A percentile compares a stretch with the other conserved stretches of the same genome.
phyloP scores from a whole-genome alignment of 2,329 filamentous ascomycete species.

The Trichoderma sp. region DNA sequence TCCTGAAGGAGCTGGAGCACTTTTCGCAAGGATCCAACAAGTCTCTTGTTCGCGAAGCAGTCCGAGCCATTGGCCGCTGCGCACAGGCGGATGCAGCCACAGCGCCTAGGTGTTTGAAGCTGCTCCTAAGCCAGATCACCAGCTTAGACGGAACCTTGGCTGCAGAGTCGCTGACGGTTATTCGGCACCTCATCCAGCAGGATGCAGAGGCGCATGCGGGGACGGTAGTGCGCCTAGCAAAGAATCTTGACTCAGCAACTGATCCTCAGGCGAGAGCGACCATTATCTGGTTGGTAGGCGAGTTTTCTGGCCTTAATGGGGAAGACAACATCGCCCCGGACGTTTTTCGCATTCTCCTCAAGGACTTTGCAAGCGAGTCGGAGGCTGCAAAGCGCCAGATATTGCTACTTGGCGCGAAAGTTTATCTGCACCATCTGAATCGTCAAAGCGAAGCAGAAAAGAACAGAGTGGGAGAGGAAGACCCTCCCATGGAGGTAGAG shows the following conservation, averaged over 20 bases:
- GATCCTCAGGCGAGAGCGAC: constrained; percentile 87
- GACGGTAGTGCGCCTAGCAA: constrained; percentile 85
- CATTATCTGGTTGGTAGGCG: constrained; percentile 96
- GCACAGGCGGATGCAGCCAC: constrained; percentile 73
- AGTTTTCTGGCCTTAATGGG: constrained; percentile 77
- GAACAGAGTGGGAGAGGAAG: constrained; percentile 35
- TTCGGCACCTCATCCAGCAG: constrained; percentile 92
- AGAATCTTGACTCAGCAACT: constrained; percentile 83
- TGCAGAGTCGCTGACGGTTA: constrained; percentile 90
- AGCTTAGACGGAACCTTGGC: constrained; percentile 84
- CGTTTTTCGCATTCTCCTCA: constrained; percentile 81
- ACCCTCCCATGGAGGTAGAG: constrained; percentile 32
- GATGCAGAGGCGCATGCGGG: constrained; percentile 75
- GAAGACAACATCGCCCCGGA: constrained; percentile 91
- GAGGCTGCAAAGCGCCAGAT: constrained; percentile 90
- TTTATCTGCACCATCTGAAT: constrained; percentile 86
- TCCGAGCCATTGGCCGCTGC: constrained; percentile 89
- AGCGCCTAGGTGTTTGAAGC: constrained; percentile 73
- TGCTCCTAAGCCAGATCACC: constrained; percentile 83
- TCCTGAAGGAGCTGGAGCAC: constrained; percentile 90
- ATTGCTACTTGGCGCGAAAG: constrained; percentile 88
- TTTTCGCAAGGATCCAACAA: constrained; percentile 76
- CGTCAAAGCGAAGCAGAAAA: constrained; percentile 48
- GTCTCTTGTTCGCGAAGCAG: constrained; percentile 79
- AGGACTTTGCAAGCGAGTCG: constrained; percentile 78